These are phyloP conservation scores for Erysimum cheiri DNA, from an alignment of 441 rosid genomes.

Conservation along the genomic window DNA sequence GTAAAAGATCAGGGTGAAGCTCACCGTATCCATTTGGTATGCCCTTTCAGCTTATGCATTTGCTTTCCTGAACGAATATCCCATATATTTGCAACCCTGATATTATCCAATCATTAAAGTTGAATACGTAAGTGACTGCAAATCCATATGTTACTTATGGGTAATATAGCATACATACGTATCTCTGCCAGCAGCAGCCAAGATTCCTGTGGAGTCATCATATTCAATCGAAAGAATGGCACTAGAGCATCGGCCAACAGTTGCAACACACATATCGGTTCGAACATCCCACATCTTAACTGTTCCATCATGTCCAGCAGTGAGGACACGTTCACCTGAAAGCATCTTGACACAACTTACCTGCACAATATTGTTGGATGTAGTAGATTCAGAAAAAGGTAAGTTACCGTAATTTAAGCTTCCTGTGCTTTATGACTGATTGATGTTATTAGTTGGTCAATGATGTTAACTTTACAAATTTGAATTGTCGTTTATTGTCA, in stretches of 20 bases:
- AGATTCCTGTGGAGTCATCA: constrained; percentile 93
- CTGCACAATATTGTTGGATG: constrained; percentile 50
- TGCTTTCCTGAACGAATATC: constrained; percentile 97
- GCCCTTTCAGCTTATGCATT: constrained; percentile 96
- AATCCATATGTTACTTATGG: constrained; percentile 4
- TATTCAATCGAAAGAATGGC: constrained; percentile 94
- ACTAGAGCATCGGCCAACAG: constrained; percentile 95
- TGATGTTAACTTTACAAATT: constrained; percentile 16
- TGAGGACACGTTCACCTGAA: constrained; percentile 97
- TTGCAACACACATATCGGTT: constrained; percentile 96
- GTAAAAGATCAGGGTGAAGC: constrained; percentile 38
- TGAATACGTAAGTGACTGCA: constrained; percentile 22
- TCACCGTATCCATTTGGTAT: constrained; percentile 96
- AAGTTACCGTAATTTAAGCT: constrained; percentile 19
- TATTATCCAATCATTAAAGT: constrained; percentile 38
- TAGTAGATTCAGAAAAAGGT: constrained; percentile 28
- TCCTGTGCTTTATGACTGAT: constrained; percentile 25
- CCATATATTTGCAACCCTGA: constrained; percentile 94
- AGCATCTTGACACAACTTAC: constrained; percentile 96
- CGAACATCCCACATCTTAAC: constrained; percentile 99
- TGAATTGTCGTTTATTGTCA: neutral
- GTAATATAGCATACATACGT: constrained; percentile 61
- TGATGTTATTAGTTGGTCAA: constrained; percentile 16
- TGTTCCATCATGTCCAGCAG: constrained; percentile 95
- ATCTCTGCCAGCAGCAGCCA: constrained; percentile 98